Conservation (phyloP, 208 protist genomes). For the Crithidia sp. region DNA sequence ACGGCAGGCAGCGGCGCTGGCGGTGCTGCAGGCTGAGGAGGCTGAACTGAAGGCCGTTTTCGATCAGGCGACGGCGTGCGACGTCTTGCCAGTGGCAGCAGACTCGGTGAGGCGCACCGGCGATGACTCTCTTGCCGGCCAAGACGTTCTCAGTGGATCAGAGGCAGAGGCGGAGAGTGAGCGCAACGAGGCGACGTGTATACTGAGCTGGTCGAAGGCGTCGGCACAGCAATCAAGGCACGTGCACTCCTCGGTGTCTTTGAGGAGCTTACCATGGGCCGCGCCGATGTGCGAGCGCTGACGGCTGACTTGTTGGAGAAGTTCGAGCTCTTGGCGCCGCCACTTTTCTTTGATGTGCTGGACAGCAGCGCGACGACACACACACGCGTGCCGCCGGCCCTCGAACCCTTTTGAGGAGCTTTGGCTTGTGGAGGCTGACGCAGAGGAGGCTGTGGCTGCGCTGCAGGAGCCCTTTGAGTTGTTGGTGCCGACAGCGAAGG, state of each 20-base stretch:
- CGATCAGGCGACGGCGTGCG: too few species aligned
- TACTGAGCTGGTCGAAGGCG: not conserved
- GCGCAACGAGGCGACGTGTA: not conserved
- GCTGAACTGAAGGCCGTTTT: not conserved
- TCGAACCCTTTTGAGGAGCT: conserved; percentile 17
- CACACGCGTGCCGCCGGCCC: not conserved
- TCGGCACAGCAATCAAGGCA: not conserved
- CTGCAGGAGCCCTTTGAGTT: conserved; percentile 10
- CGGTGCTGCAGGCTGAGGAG: not conserved
- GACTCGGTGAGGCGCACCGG: too few species aligned
- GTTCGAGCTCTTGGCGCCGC: conserved; percentile 6
- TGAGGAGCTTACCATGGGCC: conserved; percentile 8
- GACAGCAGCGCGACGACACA: not conserved
- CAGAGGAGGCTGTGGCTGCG: not conserved
- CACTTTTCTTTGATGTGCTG: conserved; percentile 1
- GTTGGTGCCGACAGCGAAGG: not conserved
- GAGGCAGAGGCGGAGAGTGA: not conserved
- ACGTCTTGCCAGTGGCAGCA: too few species aligned
- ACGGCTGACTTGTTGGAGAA: not conserved
- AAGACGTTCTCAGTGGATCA: not conserved
- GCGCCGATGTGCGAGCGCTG: not conserved
- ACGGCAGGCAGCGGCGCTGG: not conserved
- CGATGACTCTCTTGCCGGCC: too few species aligned
- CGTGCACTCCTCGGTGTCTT: not conserved
- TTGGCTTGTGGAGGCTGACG: not conserved